Base-by-base conservation (phyloP, 306 rosid genomes). In the Sicyos baderoa region DNA sequence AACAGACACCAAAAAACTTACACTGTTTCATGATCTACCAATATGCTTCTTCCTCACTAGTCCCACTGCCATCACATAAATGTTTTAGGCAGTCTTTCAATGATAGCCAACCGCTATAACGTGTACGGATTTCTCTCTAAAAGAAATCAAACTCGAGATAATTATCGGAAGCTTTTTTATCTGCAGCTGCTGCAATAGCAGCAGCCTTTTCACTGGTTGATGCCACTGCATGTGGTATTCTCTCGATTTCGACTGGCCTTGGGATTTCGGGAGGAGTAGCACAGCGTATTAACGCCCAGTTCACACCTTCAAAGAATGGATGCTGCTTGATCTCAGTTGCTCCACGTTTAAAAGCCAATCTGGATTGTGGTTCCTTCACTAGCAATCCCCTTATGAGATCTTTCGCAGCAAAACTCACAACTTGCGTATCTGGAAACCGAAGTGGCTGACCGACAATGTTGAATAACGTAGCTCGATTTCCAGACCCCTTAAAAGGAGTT, bases 131-230 rank as follows among this genome's bases (percentile, higher is more conserved):
- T 69, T 76, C 75, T 45, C 62, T 56, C 96, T 93, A 93, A 86
- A 88, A 90, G 96, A 93, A 93, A 88, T 93, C 99, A 77, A 93
- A 93, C 80, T 93, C 97, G 48, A 93, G 90, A 87, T 93, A 93
- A 83, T 86, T 93, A 75, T 85, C 91, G 0, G 91, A 86, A 72
- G 88, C 85, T 75, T 86, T 88, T 81, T 82, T 85, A 74, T 77
- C 82, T 6, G 94, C 79, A 79, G 87, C 73, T 14, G 87, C 79
- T 81, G 81, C 78, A 45, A 70, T 23, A 8, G 77, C 69, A 57
- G 76, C 78, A n/a, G 84, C 82, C 81, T 92, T 89, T 82, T 81
- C 93, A 17, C 79, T 74, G 3, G 86, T 73, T 7, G 96, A 87
- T 2, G 96, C 81, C 17, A 89, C 86, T 44, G 87, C 75, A 35